Evolutionary conservation across 2,329 filamentous ascomycete species (phyloP).

Genomic region (Ceratocystis cubensis): DNA sequence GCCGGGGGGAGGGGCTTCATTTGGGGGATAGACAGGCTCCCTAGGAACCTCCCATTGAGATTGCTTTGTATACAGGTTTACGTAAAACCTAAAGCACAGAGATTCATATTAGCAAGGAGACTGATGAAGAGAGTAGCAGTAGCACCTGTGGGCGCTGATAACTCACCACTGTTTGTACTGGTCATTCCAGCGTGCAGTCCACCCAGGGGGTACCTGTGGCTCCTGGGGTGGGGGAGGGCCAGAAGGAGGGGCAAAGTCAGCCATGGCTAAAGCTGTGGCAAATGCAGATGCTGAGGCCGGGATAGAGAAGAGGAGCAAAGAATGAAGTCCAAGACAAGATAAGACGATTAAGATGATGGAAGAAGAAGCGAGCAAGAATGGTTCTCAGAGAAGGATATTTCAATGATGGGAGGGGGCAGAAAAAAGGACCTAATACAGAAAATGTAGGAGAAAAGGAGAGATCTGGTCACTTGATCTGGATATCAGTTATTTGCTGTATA

Average conservation of each 20-base stretch:
- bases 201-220: constrained; percentile 55
- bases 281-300: background rate
- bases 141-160: background rate
- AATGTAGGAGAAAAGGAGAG: background rate
- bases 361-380: background rate
- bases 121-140: constrained; percentile 19
- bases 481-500: background rate
- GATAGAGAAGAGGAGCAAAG: background rate
- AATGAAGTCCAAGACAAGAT: background rate
- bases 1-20: constrained; percentile 35
- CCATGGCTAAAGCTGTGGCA: constrained; percentile 31
- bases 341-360: background rate
- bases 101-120: constrained; percentile 6
- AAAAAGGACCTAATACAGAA: background rate
- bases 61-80: constrained; percentile 75
- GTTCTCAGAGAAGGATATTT: background rate
- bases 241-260: constrained; percentile 37
- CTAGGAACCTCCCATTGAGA: constrained; percentile 85
- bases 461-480: background rate
- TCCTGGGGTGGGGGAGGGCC: constrained; percentile 47
- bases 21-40: constrained; percentile 46
- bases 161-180: constrained; percentile 73
- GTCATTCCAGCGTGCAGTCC: constrained; percentile 74
- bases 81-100: constrained; percentile 57
- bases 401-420: background rate